A percentile compares a stretch with the other conserved stretches of the same genome.
Conservation (phyloP, 768 basidiomycete species). For the Pleurotus sapidus region DNA sequence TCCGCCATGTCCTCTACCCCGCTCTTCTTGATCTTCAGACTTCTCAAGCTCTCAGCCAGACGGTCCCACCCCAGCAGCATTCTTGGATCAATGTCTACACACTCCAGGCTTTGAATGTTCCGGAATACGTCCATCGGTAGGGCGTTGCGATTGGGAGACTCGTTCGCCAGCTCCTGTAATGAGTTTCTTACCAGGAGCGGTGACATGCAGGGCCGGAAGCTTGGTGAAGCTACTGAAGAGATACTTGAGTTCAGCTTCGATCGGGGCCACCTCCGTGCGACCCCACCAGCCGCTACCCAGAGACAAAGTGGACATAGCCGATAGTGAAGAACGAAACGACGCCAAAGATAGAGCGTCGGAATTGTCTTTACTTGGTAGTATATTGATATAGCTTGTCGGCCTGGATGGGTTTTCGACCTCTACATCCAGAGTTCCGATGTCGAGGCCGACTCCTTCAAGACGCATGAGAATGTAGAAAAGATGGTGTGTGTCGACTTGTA, state of each 20-base stretch:
- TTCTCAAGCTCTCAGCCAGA: conserved; percentile 64
- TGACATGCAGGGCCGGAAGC: conserved; percentile 73
- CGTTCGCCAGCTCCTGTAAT: conserved; percentile 71
- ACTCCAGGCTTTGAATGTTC: conserved; percentile 74
- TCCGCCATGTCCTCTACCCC: conserved; percentile 81
- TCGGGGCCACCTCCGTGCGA: conserved; percentile 48
- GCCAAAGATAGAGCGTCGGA: conserved; percentile 73
- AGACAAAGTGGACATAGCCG: conserved; percentile 72
- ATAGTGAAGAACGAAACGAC: conserved; percentile 75
- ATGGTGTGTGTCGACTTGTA: conserved; percentile 75
- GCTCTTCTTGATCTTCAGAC: conserved; percentile 74
- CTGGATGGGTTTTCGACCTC: conserved; percentile 69
- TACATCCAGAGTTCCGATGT: conserved; percentile 79
- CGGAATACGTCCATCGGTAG: conserved; percentile 84
- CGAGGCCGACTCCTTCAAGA: conserved; percentile 75
- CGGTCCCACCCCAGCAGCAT: conserved; percentile 81
- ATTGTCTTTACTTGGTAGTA: conserved; percentile 53
- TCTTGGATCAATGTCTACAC: conserved; percentile 80
- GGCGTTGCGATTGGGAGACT: conserved; percentile 70
- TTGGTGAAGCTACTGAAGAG: conserved; percentile 90
- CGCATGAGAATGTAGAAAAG: conserved; percentile 88
- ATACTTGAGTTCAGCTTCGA: conserved; percentile 79
- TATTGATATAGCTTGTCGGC: conserved; percentile 71
- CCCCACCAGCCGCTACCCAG: conserved; percentile 76
- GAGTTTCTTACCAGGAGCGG: conserved; percentile 59